These are phyloP conservation scores for Telfairia occidentalis DNA, from an alignment of 331 rosid species.

Conservation along the genomic window DNA sequence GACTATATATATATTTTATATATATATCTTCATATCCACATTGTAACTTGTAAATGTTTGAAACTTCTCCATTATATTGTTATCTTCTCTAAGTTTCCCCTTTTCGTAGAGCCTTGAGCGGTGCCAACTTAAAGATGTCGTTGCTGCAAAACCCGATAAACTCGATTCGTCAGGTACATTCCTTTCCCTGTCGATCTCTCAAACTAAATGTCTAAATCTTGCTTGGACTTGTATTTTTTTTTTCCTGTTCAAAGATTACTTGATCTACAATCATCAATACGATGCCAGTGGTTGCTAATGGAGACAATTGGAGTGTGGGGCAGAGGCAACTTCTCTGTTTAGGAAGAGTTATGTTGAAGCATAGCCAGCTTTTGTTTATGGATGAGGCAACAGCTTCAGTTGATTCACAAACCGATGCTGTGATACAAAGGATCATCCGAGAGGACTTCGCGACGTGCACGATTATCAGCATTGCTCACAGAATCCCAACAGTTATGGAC, in stretches of 20 bases:
- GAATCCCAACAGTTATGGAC: slow-evolving; percentile 94
- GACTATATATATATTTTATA: neutral
- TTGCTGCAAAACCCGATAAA: slow-evolving; percentile 60
- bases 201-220: neutral
- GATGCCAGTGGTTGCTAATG: slow-evolving; percentile 47
- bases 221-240: neutral
- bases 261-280: neutral
- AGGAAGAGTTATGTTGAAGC: slow-evolving; percentile 87
- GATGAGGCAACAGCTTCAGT: slow-evolving; percentile 95
- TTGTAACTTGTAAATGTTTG: neutral
- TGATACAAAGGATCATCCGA: slow-evolving; percentile 64
- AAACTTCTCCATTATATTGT: neutral
- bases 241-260: neutral
- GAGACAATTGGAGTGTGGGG: slow-evolving; percentile 96
- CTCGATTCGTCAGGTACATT: slow-evolving; percentile 51
- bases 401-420: slow-evolving; percentile 78
- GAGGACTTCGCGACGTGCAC: slow-evolving; percentile 72
- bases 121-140: slow-evolving; percentile 75
- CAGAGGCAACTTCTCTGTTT: slow-evolving; percentile 87
- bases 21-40: neutral
- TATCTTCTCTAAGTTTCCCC: neutral
- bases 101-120: slow-evolving; percentile 56
- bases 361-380: slow-evolving; percentile 64
- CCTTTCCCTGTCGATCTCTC: neutral
- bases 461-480: slow-evolving; percentile 85